Evolutionary conservation across 352 stramenopile species (phyloP), one percentile per base, ranked within the genome.

Genomic region (Pythium pectinolyticum): DNA sequence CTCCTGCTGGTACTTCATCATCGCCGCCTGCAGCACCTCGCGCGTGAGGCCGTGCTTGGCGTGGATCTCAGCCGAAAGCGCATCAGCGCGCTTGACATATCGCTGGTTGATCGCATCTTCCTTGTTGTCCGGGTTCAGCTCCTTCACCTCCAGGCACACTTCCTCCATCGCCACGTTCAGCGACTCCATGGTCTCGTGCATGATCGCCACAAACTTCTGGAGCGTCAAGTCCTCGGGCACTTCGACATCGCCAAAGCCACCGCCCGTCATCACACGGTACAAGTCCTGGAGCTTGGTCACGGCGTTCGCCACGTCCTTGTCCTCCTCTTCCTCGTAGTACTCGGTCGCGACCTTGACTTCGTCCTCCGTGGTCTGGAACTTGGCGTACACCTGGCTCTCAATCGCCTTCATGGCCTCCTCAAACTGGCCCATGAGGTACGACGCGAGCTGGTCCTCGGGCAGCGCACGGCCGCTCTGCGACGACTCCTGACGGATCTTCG

Each of bases 1-100:
- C 66, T 95, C 86, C 72, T 95, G 86, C 74, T 95, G 86, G 75
- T 95, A 95, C 73, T 92, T 91, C 86, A 95, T 95, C 86, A 95
- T 95, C n/a, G 84, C 86, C 17, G 86, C 86, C 73, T 95, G 86
- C 22, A 95, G 71, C 55, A 95, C 84, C 62, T 95, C 86, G 51
- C 84, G 82, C 70, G 86, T 92, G 57, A 95, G 81, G 9, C 86
- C 86, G 69, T 95, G 84, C 76, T 95, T 88, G 63, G 85, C 84
- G 73, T 95, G 86, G 71, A 95, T 95, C 66, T 95, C 82, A 28
- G 83, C 73, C 58, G 84, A 93, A 35, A 93, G 73, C 40, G 84
- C 85, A 66, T 95, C 86, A 46, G 86, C 86, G 62, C 84, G 85
- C 78, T 93, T 92, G 57, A 95, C 84, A 82, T 94, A 94, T 86